Evolutionary conservation across 192 early-diverging fungal genomes (phyloP).

Genomic region (Paraglomus occultum): DNA sequence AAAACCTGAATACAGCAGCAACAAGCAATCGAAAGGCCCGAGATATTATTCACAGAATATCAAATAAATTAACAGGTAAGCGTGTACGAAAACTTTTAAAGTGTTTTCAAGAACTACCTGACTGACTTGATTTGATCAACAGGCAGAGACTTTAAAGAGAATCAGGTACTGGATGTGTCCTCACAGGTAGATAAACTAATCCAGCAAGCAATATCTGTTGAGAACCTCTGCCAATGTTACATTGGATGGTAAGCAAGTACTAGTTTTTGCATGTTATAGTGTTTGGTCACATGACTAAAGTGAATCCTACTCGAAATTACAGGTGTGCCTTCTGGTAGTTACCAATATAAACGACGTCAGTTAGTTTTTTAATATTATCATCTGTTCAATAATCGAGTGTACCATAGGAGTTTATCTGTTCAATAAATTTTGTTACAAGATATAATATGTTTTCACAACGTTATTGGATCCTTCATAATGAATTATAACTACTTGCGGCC

Average conservation of each 20-base stretch:
- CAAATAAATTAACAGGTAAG: constrained; percentile 83
- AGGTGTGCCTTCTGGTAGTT: constrained; percentile 29
- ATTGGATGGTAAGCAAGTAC: constrained; percentile 55
- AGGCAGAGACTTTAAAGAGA: constrained; percentile 85
- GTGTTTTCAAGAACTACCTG: background rate
- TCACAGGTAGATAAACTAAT: constrained; percentile 90
- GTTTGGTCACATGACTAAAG: background rate
- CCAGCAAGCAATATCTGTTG: constrained; percentile 81
- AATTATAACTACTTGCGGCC: too few species aligned
- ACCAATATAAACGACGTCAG: too few species aligned
- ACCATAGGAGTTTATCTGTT: too few species aligned
- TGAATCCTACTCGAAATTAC: background rate
- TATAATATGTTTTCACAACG: too few species aligned
- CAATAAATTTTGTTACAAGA: too few species aligned
- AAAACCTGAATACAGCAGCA: constrained; percentile 58
- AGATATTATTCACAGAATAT: constrained; percentile 83
- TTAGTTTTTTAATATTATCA: too few species aligned
- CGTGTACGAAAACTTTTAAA: constrained; percentile 21
- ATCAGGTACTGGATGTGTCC: constrained; percentile 71
- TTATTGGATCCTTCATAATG: too few species aligned
- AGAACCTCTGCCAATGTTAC: constrained; percentile 84
- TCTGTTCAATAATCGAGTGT: too few species aligned
- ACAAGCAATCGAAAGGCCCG: constrained; percentile 71
- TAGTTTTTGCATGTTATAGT: too few species aligned
- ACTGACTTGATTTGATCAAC: constrained; percentile 31